Percentiles rank a stretch among this genome's conserved stretches.
Evolutionary conservation across 2,329 filamentous ascomycete genomes (phyloP).

Genomic region (Thelonectria blattea): DNA sequence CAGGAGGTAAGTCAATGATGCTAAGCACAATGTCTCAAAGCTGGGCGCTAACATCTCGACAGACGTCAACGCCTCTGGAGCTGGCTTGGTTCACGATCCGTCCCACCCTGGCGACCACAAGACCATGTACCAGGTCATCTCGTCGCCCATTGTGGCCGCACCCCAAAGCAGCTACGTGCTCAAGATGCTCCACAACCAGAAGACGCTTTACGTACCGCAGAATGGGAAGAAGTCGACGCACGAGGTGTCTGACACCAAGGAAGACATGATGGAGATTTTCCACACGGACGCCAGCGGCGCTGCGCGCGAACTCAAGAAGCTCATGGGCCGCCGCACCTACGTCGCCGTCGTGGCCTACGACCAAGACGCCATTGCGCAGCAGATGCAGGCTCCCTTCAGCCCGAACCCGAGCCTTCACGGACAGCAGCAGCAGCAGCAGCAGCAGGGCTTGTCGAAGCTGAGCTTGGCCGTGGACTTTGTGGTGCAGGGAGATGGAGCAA

Average conservation of each 20-base stretch:
- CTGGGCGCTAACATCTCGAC: constrained; percentile 28
- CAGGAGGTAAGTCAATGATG: constrained; percentile 66
- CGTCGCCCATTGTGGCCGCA: constrained; percentile 88
- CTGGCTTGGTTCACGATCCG: constrained; percentile 93
- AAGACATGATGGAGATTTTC: constrained; percentile 99
- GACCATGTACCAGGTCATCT: constrained; percentile 99
- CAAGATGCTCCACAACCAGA: constrained; percentile 94
- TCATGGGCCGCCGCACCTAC: constrained; percentile 95
- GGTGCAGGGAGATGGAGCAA: constrained; percentile 88
- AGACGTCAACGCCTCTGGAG: constrained; percentile 89
- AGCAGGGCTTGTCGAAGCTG: constrained; percentile 66
- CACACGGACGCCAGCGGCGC: constrained; percentile 89
- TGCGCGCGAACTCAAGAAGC: constrained; percentile 81
- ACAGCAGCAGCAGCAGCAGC: constrained; percentile 48
- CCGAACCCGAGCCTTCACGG: constrained; percentile 44
- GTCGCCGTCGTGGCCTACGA: constrained; percentile 94
- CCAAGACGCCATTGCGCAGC: constrained; percentile 69
- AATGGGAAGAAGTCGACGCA: constrained; percentile 82
- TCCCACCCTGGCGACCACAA: constrained; percentile 92
- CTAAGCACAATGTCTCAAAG: not conserved
- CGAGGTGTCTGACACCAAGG: constrained; percentile 87
- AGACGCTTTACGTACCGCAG: constrained; percentile 85
- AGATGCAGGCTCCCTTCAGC: constrained; percentile 46
- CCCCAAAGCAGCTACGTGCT: constrained; percentile 86
- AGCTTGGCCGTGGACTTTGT: constrained; percentile 96